Evolutionary conservation across 2,329 filamentous ascomycete genomes (phyloP).

Genomic region (Biscogniauxia mediterranea): DNA sequence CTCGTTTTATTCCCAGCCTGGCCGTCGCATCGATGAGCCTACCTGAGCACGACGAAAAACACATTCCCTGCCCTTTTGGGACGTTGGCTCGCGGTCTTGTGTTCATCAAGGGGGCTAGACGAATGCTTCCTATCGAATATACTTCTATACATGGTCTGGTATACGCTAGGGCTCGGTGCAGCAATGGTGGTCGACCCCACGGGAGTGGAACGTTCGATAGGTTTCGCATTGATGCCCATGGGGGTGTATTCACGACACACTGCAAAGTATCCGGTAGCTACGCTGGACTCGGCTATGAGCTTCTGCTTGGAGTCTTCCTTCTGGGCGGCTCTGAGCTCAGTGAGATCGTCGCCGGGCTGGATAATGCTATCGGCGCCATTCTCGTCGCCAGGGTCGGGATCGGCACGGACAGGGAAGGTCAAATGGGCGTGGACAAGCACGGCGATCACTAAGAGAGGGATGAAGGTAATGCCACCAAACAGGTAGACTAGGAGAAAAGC

Average conservation of each 20-base stretch:
- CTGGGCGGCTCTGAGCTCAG: conserved; percentile 60
- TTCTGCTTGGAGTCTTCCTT: conserved; percentile 60
- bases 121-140: conserved; percentile 79
- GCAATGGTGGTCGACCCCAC: conserved; percentile 72
- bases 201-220: conserved; percentile 81
- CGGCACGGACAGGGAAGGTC: conserved; percentile 57
- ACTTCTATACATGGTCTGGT: conserved; percentile 96
- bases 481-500: conserved; percentile 73
- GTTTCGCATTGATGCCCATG: conserved; percentile 88
- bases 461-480: conserved; percentile 82
- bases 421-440: conserved; percentile 67
- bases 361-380: conserved; percentile 44
- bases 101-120: conserved; percentile 46
- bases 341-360: conserved; percentile 63
- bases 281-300: conserved; percentile 64
- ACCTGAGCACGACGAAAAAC: conserved; percentile 90
- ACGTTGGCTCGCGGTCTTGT: conserved; percentile 48
- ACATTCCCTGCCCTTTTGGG: conserved; percentile 75
- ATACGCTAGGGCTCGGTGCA: conserved; percentile 85
- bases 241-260: conserved; percentile 91
- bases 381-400: conserved; percentile 34
- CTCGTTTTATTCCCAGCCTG: neutral
- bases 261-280: conserved; percentile 90
- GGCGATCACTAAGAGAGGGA: conserved; percentile 66
- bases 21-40: conserved; percentile 28